phyloP scores from a whole-genome alignment of 129 eudicot genomes.

The Smallanthus sonchifolius region DNA sequence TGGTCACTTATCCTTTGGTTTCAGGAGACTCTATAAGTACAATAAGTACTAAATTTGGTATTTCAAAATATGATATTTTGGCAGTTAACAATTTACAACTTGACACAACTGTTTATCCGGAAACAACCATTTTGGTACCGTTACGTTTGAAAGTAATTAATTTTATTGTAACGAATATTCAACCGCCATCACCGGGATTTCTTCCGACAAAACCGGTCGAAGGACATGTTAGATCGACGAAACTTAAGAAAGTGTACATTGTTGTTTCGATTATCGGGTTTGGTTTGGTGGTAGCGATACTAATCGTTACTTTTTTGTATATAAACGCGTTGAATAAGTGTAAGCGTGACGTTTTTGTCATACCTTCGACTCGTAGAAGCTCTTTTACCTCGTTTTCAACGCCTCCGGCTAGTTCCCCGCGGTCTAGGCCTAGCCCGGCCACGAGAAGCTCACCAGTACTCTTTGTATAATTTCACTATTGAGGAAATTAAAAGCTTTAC shows the following conservation, averaged over 20 bases:
- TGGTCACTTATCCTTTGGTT: slow-evolving; percentile 62
- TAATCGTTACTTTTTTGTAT: slow-evolving; percentile 47
- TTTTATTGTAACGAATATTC: slow-evolving; percentile 23
- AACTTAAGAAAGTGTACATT: slow-evolving; percentile 39
- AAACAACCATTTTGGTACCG: slow-evolving; percentile 68
- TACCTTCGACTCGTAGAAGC: slow-evolving; percentile 35
- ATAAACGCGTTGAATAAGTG: slow-evolving; percentile 44
- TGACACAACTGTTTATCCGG: slow-evolving; percentile 50
- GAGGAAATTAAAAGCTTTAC: slow-evolving; percentile 58
- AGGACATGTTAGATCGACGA: slow-evolving; percentile 19
- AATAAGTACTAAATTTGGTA: slow-evolving; percentile 41
- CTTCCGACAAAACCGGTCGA: slow-evolving; percentile 41
- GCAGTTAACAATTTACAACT: slow-evolving; percentile 30
- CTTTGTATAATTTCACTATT: slow-evolving; percentile 45
- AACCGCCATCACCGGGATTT: slow-evolving; percentile 61
- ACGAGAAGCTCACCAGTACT: slow-evolving; percentile 60
- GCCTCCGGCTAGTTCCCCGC: slow-evolving; percentile 40
- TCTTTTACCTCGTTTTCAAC: slow-evolving; percentile 53
- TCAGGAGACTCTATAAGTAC: slow-evolving; percentile 33
- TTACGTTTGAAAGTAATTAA: slow-evolving; percentile 30
- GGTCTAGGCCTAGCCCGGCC: slow-evolving; percentile 38
- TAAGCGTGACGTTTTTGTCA: slow-evolving; percentile 31
- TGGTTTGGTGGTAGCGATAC: slow-evolving; percentile 27
- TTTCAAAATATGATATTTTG: slow-evolving; percentile 44
- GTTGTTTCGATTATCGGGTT: slow-evolving; percentile 43